phyloP scores from a whole-genome alignment of 306 rosid genomes.

The Ziziphus jujuba region DNA sequence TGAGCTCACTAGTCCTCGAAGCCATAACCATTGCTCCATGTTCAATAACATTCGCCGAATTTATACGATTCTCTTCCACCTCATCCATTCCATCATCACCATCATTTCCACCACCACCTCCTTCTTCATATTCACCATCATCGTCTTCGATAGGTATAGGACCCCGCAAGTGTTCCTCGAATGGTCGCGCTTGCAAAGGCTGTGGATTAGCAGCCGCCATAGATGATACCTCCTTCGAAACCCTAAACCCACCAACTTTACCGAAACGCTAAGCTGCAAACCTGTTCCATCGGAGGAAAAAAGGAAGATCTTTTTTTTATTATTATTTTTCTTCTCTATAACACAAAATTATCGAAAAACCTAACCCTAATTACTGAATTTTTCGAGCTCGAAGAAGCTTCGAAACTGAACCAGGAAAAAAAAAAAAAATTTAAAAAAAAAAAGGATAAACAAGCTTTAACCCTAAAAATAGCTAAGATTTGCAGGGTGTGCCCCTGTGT shows the following conservation, averaged over 20 bases:
- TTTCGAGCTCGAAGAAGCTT: slow-evolving; percentile 31
- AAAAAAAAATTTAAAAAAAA: not conserved
- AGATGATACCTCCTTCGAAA: slow-evolving; percentile 1
- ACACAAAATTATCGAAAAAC: slow-evolving; percentile 3
- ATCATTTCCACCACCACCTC: slow-evolving; percentile 17
- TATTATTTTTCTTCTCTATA: not conserved
- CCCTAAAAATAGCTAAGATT: slow-evolving; percentile 36
- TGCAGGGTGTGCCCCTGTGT: slow-evolving; percentile 33
- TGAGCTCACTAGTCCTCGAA: slow-evolving; percentile 82
- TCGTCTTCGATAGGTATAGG: slow-evolving; percentile 42
- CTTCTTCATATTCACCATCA: slow-evolving; percentile 53
- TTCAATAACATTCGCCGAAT: slow-evolving; percentile 47
- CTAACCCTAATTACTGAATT: slow-evolving; percentile 15
- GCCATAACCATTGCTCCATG: slow-evolving; percentile 49
- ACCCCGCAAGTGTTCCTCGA: slow-evolving; percentile 41
- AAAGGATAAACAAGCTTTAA: not conserved
- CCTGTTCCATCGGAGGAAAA: slow-evolving; percentile 31
- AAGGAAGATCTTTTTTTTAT: slow-evolving; percentile 15
- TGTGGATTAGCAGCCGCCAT: slow-evolving; percentile 78
- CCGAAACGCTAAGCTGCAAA: slow-evolving; percentile 53
- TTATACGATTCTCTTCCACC: slow-evolving; percentile 42
- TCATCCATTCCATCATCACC: slow-evolving; percentile 65
- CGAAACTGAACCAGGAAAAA: slow-evolving; percentile 25
- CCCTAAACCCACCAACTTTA: slow-evolving; percentile 18
- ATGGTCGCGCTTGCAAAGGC: slow-evolving; percentile 64